phyloP scores from a whole-genome alignment of 2,329 filamentous ascomycete species.

The Nemania serpens region DNA sequence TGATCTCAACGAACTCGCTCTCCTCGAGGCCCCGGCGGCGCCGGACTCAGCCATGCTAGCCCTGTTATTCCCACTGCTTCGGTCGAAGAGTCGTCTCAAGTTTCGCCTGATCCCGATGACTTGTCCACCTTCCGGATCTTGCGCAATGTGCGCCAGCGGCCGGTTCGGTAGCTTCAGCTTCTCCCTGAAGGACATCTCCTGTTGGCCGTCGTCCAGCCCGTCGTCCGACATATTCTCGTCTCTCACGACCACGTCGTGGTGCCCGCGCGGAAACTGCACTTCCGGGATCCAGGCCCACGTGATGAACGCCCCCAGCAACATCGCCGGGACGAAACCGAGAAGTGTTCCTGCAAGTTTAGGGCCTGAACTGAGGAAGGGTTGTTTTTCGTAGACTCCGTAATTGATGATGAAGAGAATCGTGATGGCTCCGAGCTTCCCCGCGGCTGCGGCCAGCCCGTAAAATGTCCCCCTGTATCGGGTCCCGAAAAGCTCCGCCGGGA shows the following conservation, averaged over 20 bases:
- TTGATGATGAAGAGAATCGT: conserved; percentile 54
- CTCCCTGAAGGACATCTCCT: conserved; percentile 19
- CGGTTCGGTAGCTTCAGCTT: conserved; percentile 29
- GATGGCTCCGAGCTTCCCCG: conserved; percentile 63
- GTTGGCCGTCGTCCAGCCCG: background rate
- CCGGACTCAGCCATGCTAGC: background rate
- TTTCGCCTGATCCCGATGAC: conserved; percentile 30
- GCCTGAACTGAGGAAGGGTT: background rate
- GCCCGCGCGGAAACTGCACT: conserved; percentile 31
- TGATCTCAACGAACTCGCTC: background rate
- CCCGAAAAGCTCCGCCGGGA: conserved; percentile 68
- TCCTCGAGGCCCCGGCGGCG: background rate
- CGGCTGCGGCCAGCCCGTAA: conserved; percentile 65
- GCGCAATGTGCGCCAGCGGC: conserved; percentile 30
- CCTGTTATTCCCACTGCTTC: background rate
- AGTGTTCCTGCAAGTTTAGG: conserved; percentile 29
- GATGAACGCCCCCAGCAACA: conserved; percentile 34
- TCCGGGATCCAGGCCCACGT: conserved; percentile 36
- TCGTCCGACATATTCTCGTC: conserved; percentile 22
- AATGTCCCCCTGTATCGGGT: conserved; percentile 66
- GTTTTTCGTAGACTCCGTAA: conserved; percentile 21
- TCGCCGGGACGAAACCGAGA: conserved; percentile 32
- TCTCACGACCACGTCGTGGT: conserved; percentile 3
- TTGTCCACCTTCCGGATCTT: conserved; percentile 27
- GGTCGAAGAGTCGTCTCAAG: conserved; percentile 11